A percentile compares a stretch with the other conserved stretches of the same genome.
These are phyloP conservation scores for Suillus alpinus DNA, from an alignment of 768 basidiomycete genomes.

Conservation along the genomic window DNA sequence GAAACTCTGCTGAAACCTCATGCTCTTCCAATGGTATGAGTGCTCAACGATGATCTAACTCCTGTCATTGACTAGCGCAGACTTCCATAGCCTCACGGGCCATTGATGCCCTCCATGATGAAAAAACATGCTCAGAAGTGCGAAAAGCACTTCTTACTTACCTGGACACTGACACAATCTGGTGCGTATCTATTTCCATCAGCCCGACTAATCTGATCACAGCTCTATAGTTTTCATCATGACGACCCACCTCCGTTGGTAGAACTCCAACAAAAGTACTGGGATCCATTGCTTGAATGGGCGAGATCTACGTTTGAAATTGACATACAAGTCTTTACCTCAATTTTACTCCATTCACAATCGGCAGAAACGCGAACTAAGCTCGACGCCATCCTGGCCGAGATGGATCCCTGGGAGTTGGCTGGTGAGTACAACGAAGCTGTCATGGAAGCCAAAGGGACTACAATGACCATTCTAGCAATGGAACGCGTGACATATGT, in stretches of 20 bases:
- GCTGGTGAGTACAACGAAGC: constrained; percentile 58
- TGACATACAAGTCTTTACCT: constrained; percentile 65
- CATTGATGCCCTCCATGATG: constrained; percentile 70
- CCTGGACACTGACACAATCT: constrained; percentile 92
- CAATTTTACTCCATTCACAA: constrained; percentile 70
- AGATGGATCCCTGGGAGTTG: constrained; percentile 81
- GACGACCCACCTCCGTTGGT: constrained; percentile 75
- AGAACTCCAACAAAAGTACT: constrained; percentile 74
- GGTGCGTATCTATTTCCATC: constrained; percentile 42
- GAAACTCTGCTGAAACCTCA: constrained; percentile 82
- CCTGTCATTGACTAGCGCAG: constrained; percentile 38
- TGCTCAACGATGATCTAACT: neutral
- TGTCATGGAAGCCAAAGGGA: neutral
- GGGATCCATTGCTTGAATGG: constrained; percentile 89
- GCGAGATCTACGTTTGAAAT: constrained; percentile 61
- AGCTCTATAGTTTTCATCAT: constrained; percentile 68
- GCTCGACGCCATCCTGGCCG: constrained; percentile 53
- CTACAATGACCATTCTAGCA: constrained; percentile 42
- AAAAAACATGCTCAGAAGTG: constrained; percentile 56
- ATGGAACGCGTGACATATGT: constrained; percentile 89
- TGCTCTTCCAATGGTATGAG: constrained; percentile 81
- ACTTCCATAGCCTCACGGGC: constrained; percentile 91
- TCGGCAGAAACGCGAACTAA: constrained; percentile 62
- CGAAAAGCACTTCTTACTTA: constrained; percentile 73
- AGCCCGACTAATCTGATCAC: constrained; percentile 4